phyloP scores from a whole-genome alignment of 2,329 filamentous ascomycete genomes.

The Pochonia chlamydosporia region DNA sequence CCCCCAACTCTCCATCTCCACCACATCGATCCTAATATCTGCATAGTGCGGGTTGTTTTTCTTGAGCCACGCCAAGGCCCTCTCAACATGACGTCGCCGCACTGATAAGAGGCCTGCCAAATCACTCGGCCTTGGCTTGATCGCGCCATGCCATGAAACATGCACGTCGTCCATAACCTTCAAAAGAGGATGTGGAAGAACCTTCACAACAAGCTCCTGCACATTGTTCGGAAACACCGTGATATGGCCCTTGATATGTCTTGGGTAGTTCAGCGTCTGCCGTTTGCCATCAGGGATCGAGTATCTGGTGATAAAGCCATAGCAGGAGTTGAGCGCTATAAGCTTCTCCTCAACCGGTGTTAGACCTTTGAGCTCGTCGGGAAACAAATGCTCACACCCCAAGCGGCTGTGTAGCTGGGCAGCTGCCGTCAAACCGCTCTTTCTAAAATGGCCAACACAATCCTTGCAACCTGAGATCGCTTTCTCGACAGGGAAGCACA shows the following conservation, averaged over 20 bases:
- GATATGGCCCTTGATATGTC: slow-evolving; percentile 12
- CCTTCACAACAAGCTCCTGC: slow-evolving; percentile 7
- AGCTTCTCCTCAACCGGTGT: slow-evolving; percentile 1
- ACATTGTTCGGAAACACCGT: slow-evolving; percentile 13
- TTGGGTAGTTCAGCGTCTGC: slow-evolving; percentile 3
- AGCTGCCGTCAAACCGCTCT: not conserved
- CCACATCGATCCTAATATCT: slow-evolving; percentile 8
- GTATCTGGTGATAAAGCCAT: slow-evolving; percentile 6
- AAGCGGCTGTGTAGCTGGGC: slow-evolving; percentile 1
- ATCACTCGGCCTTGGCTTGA: slow-evolving; percentile 7
- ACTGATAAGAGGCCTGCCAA: slow-evolving; percentile 9
- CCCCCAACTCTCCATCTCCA: slow-evolving; percentile 11
- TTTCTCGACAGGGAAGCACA: not conserved
- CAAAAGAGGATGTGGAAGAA: slow-evolving; percentile 11
- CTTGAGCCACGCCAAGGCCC: slow-evolving; percentile 10
- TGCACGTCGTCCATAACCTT: slow-evolving; percentile 9
- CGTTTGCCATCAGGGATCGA: not conserved
- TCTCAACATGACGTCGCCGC: slow-evolving; percentile 8
- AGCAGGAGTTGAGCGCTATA: not conserved
- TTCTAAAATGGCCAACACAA: not conserved
- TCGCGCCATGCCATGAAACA: slow-evolving; percentile 7
- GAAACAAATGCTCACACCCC: slow-evolving; percentile 2
- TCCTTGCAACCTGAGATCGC: not conserved
- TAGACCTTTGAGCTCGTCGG: not conserved
- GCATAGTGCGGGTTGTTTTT: slow-evolving; percentile 8